These are phyloP conservation scores for Ceratobasidium papillatum DNA, from an alignment of 1,284 basidiomycete genomes.

Conservation along the genomic window DNA sequence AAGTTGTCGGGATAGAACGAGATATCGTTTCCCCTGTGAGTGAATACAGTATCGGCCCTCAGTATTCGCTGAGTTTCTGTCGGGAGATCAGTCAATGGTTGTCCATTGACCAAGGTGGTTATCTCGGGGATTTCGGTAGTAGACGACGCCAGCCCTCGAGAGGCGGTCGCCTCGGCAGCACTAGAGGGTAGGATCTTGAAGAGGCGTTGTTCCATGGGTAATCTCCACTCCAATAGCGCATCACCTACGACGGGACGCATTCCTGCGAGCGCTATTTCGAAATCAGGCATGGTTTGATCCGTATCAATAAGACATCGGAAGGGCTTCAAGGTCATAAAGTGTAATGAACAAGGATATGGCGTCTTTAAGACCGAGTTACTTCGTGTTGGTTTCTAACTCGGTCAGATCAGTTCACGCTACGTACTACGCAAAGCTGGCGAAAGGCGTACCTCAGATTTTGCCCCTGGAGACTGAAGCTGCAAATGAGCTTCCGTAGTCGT, in stretches of 20 bases:
- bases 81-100: not conserved
- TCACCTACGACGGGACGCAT: not conserved
- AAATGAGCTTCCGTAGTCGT: too few relatives aligned
- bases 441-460: too few relatives aligned
- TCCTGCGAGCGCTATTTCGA: not conserved
- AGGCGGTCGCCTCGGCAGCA: not conserved
- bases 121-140: not conserved
- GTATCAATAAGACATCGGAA: not conserved
- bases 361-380: not conserved
- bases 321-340: not conserved
- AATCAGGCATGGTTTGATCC: not conserved
- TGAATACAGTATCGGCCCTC: not conserved
- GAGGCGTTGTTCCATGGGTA: not conserved
- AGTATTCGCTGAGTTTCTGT: not conserved
- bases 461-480: too few relatives aligned
- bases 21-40: too few relatives aligned
- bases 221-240: not conserved
- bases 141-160: not conserved
- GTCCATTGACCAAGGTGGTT: too few relatives aligned
- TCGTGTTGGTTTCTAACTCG: not conserved
- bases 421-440: too few relatives aligned
- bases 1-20: constrained; percentile 18
- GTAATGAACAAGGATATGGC: not conserved
- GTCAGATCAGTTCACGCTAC: too few relatives aligned
- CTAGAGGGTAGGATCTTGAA: not conserved